Evolutionary conservation across 371 early-diverging fungal genomes (phyloP), one percentile per base, ranked within the genome.

Genomic region (Syncephalastrum monosporum): DNA sequence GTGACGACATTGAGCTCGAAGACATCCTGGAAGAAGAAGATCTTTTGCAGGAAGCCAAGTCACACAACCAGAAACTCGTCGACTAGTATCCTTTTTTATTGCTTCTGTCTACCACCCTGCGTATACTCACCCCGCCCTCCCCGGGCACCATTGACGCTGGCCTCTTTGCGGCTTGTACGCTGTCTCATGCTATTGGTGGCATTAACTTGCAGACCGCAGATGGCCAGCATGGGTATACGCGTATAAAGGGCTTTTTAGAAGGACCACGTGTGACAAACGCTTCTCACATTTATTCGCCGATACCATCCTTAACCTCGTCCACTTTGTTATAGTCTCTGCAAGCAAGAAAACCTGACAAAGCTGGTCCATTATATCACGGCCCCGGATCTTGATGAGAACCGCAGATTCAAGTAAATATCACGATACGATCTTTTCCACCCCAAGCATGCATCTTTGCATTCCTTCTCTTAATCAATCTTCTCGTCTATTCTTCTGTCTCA

Each of bases 21-120:
- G 90, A 90, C 55, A 67, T 92, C 52, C 72, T 93, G 47, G 85
- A 85, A 57, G 90, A 91, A 64, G 91, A 91, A 62, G 92, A 92
- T 71, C 75, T 93, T 58, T 68, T 93, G 51, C 94, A 93, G 75
- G 92, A 92, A 74, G 87, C 87, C 75, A 92, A 92, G 74, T 75
- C 85, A 14, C 89, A 90, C 56, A 91, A 91, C 67, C 73, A 86
- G 52, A 87, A 88, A 62, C 84, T 92, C 47, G 78, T 93, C 42
- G 89, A 90, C 67, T 91, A 85, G 93, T 93, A 87, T 75, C 73
- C 60, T 69, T 62, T 67, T 65, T 57, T 50, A 25, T 38, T 61
- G 17, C 29, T 47, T 52, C 43, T 14, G 17, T 17, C 29, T 12
- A 33, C 8, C 27, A 56, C 16, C 38, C 47, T 38, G 29, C n/a